These are phyloP conservation scores for Eucalyptus leucophloia DNA, from an alignment of 345 rosid species.

Conservation along the genomic window DNA sequence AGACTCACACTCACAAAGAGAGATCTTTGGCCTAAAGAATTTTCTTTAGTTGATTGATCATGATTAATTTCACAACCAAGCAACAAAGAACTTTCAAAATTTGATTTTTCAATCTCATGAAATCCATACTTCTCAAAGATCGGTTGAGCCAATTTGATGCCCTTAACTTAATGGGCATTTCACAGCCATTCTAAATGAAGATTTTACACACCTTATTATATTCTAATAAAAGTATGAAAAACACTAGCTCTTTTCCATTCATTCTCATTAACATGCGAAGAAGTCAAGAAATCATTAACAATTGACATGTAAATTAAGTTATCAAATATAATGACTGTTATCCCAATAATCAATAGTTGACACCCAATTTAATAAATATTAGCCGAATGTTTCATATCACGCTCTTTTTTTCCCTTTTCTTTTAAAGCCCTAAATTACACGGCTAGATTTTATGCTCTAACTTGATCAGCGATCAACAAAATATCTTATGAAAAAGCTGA, in stretches of 20 bases:
- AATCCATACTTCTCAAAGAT: background rate
- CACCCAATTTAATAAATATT: background rate
- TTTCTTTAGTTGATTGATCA: background rate
- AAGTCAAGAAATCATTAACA: background rate
- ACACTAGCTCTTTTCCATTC: background rate
- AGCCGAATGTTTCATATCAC: no score
- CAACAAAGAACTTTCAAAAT: background rate
- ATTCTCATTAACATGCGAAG: background rate
- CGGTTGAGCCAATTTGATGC: background rate
- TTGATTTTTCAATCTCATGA: no score
- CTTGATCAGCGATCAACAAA: no score
- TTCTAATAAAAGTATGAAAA: background rate
- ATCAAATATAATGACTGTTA: background rate
- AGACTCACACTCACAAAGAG: no score
- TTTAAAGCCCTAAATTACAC: no score
- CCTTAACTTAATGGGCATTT: background rate
- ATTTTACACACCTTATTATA: background rate
- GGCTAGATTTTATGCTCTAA: no score
- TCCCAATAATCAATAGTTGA: background rate
- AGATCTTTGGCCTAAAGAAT: background rate
- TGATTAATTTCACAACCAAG: background rate
- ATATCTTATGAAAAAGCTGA: no score
- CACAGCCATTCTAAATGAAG: no score
- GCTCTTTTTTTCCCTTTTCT: no score
- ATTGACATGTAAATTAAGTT: background rate